Base-by-base conservation (phyloP, 805 yeast species). In the Starmerella bacillaris region DNA sequence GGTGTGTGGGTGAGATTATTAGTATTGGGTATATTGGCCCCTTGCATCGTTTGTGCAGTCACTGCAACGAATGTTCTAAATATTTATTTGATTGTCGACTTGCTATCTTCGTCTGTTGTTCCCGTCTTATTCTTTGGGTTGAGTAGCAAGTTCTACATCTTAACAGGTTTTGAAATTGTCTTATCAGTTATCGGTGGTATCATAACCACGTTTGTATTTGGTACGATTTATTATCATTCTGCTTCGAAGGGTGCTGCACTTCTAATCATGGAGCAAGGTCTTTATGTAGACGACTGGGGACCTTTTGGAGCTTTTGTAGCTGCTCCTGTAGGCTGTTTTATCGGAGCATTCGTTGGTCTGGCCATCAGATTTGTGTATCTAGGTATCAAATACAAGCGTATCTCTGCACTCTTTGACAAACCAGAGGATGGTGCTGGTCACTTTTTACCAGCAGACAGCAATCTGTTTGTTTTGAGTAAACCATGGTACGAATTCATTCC, bases 281-380 rank as follows among this genome's bases (percentile, higher is more conserved):
- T 83, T 24, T 83, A 83, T 50, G 60, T 67, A 5, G 68, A 65
- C 34, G 94, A 83, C 50, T 83, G 94, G 94, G 78, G 86, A 48
- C 74, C 92, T 0, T 83, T 83, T 59, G 94, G 92, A 21, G 94
- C 94, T 2, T 83, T 83, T 56, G 84, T 78, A 7, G 77, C 74
- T 43, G 89, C 94, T 1, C 94, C 94, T 11, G 64, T 72, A 27
- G 89, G 86, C 19, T 82, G 86, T 8, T 43, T 83, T 2, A 41
- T 75, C 4, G 60, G 74, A 41, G 73, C 78, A 2, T 54, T 68
- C 11, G 47, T 61, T 20, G 61, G 65, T 29, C 64, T 77, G 19
- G 73, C 33, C 3, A 5, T 48, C 8, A 43, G 62, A 3, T 39
- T 34, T n/a, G 24, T 37, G 11, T 33, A 9, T 18, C 30, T 37